Evolutionary conservation across 2,329 filamentous ascomycete species (phyloP), one percentile per base, ranked within the genome.

Genomic region (Trichoderma hamatum): DNA sequence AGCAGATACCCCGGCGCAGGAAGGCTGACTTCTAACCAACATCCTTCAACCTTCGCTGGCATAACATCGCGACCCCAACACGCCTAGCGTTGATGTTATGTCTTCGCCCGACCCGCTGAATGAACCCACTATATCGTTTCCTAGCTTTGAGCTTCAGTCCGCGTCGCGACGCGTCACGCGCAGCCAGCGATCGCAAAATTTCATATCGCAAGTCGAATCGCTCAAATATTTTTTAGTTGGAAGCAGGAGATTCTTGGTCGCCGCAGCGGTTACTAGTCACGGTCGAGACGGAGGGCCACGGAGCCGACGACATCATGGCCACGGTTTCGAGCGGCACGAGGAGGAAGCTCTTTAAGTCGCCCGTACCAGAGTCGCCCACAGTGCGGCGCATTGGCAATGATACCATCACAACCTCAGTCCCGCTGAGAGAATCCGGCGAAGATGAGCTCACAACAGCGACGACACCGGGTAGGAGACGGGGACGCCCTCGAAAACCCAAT

Each of bases 151-250:
- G 61, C 78, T 77, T 64, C 78, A 77, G 66, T 78, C 80, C 39
- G 73, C 78, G 39, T 77, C 79, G 55, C 79, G 79, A 59, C 82
- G 81, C 74, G 77, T 83, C 69, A 82, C 84, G 21, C 82, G 80
- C 51, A 85, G 82, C 73, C 80, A 82, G 56, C 77, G 78, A 21
- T 79, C 82, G 14, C 76, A 77, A 70, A 76, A 78, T 32, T 80
- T 83, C 71, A 70, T 78, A 26, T 78, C 82, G 36, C 74, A 82
- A 68, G 74, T 72, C 46, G 70, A 71, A 19, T 87, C 86, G 52
- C 86, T 86, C 49, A 80, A 60, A 88, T 86, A 78, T 80, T 55
- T 88, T 88, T 71, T 83, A 87, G 75, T 82, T 88, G 39, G 84
- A 88, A 71, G 84, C 86, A 30, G 85, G 86, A 58, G 79, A 84